Conservation (phyloP, 2,329 filamentous ascomycete species). For the Beauveria australis region DNA sequence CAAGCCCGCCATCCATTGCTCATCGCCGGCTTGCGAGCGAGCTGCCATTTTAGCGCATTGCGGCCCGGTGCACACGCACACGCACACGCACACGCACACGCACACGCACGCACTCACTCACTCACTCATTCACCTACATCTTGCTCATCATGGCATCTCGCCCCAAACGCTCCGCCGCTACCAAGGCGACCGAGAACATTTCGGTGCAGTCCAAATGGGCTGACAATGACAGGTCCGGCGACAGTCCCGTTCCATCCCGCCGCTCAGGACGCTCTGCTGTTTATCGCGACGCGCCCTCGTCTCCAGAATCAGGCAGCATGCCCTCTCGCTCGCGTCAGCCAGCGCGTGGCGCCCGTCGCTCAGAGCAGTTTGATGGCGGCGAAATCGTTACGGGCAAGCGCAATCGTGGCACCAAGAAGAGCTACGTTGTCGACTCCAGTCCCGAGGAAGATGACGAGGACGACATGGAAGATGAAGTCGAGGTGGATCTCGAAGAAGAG, state of each 20-base stretch:
- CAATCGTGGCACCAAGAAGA: slow-evolving; percentile 49
- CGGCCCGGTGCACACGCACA: neutral
- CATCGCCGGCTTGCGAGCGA: neutral
- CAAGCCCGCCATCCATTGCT: neutral
- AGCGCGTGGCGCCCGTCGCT: slow-evolving; percentile 35
- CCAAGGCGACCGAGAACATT: slow-evolving; percentile 35
- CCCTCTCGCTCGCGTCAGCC: slow-evolving; percentile 24
- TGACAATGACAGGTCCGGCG: slow-evolving; percentile 26
- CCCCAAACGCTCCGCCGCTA: slow-evolving; percentile 37
- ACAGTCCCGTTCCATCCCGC: slow-evolving; percentile 42
- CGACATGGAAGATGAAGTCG: slow-evolving; percentile 29
- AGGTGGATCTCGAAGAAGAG: slow-evolving; percentile 29
- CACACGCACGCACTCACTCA: no score
- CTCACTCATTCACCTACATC: neutral
- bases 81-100: neutral
- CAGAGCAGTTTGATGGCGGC: slow-evolving; percentile 33
- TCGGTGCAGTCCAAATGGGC: slow-evolving; percentile 33
- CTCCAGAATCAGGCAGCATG: slow-evolving; percentile 36
- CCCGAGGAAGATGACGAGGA: slow-evolving; percentile 40
- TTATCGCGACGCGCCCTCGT: slow-evolving; percentile 37
- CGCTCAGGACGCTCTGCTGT: slow-evolving; percentile 39
- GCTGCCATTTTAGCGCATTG: slow-evolving; percentile 1
- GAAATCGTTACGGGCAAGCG: slow-evolving; percentile 44
- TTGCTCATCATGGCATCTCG: slow-evolving; percentile 35
- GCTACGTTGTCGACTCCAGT: slow-evolving; percentile 50